Evolutionary conservation across 768 basidiomycete genomes (phyloP).

Genomic region (Cyathus striatus): DNA sequence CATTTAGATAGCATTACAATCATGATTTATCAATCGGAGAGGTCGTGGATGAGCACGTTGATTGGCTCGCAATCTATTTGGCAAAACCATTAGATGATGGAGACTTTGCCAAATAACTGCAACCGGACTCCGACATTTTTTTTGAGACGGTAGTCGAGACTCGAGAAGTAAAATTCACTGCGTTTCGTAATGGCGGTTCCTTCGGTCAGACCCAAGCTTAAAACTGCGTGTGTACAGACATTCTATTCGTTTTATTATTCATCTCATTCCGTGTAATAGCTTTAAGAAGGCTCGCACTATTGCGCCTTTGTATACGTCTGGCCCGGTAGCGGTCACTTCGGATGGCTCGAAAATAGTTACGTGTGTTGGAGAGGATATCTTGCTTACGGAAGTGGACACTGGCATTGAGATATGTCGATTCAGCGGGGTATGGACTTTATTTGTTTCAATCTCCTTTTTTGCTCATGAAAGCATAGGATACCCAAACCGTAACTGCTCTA

Average conservation of each 20-base stretch:
- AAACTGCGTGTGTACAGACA: constrained; percentile 49
- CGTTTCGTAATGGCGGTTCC: constrained; percentile 33
- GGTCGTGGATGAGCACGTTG: too few relatives aligned
- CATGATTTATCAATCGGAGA: too few relatives aligned
- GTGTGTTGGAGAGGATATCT: constrained; percentile 80
- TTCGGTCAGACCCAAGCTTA: constrained; percentile 41
- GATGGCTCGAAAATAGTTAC: constrained; percentile 82
- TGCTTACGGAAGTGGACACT: constrained; percentile 75
- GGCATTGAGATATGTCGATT: constrained; percentile 80
- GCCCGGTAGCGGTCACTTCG: constrained; percentile 72
- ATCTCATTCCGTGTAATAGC: constrained; percentile 29
- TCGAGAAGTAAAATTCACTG: too few relatives aligned
- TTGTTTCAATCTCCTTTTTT: constrained; percentile 1
- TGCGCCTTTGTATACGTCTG: constrained; percentile 82
- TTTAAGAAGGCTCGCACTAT: constrained; percentile 74
- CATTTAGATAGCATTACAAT: too few relatives aligned
- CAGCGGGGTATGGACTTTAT: constrained; percentile 60
- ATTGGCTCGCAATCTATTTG: too few relatives aligned
- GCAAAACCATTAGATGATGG: too few relatives aligned
- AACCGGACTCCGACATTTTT: too few relatives aligned
- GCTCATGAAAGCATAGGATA: constrained; percentile 49
- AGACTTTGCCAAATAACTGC: not conserved
- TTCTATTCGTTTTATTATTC: not conserved
- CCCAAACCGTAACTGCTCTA: constrained; percentile 78
- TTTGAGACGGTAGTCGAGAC: too few relatives aligned